These are phyloP conservation scores for Ashbya aceris DNA, from an alignment of 1,139 yeast species.

Conservation along the genomic window DNA sequence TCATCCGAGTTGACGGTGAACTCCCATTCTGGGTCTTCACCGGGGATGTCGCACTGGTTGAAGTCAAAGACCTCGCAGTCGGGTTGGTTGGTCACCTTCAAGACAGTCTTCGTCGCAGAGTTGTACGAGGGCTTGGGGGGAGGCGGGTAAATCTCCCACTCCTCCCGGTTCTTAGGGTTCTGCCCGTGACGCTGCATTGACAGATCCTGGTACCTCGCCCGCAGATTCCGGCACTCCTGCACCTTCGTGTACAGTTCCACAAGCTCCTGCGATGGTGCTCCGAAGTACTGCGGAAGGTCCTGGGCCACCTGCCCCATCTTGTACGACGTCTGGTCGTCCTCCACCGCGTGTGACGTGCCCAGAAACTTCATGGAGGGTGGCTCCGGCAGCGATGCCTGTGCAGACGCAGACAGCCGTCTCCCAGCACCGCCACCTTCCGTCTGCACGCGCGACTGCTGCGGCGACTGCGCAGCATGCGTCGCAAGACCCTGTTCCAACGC, in stretches of 20 bases:
- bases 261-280: slow-evolving; percentile 61
- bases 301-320: slow-evolving; percentile 52
- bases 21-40: slow-evolving; percentile 39
- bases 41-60: slow-evolving; percentile 57
- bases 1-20: slow-evolving; percentile 52
- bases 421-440: slow-evolving; percentile 4
- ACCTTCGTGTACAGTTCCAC: slow-evolving; percentile 63
- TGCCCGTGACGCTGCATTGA: slow-evolving; percentile 66
- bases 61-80: slow-evolving; percentile 52
- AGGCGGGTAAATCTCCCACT: slow-evolving; percentile 81
- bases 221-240: slow-evolving; percentile 58
- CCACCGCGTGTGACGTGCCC: slow-evolving; percentile 14
- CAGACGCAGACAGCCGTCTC: slow-evolving; percentile 24
- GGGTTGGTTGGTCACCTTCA: slow-evolving; percentile 31
- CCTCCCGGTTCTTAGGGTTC: slow-evolving; percentile 68
- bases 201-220: slow-evolving; percentile 63
- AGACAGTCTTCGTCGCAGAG: slow-evolving; percentile 50
- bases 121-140: slow-evolving; percentile 94
- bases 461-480: background rate
- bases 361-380: slow-evolving; percentile 10
- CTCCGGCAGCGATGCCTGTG: slow-evolving; percentile 24
- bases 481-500: slow-evolving; percentile 19
- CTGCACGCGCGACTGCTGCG: background rate
- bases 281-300: slow-evolving; percentile 51
- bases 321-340: slow-evolving; percentile 20